phyloP scores from a whole-genome alignment of 2,329 filamentous ascomycete species.

The Teratosphaeria pseudoeucalypti region DNA sequence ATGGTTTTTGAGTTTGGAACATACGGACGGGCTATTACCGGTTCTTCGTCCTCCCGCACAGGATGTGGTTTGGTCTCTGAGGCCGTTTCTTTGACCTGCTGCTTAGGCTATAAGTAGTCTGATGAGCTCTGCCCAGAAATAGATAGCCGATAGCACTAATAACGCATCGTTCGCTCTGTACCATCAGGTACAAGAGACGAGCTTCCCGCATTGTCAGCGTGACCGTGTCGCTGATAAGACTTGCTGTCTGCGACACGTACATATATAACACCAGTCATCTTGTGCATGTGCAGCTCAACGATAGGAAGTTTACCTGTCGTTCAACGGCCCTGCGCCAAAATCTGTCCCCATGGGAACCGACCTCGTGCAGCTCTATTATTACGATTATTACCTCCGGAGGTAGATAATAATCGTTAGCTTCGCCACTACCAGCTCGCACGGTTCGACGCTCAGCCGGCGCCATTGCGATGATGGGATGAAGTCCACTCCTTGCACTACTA shows the following conservation, averaged over 20 bases:
- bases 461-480: neutral
- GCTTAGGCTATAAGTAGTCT: neutral
- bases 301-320: neutral
- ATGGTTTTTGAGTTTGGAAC: neutral
- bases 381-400: too few species aligned
- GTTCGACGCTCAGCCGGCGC: neutral
- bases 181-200: neutral
- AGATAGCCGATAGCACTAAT: neutral
- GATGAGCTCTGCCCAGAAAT: neutral
- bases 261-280: neutral
- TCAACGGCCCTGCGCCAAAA: neutral
- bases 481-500: neutral
- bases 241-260: too few species aligned
- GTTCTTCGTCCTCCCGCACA: neutral
- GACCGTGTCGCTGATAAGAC: too few species aligned
- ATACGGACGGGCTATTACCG: neutral
- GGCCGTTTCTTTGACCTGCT: neutral
- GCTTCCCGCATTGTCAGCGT: neutral
- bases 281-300: neutral
- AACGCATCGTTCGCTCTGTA: neutral
- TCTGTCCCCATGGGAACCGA: neutral
- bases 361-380: neutral
- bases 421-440: neutral
- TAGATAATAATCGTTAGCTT: too few species aligned
- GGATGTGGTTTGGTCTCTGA: neutral